phyloP scores from a whole-genome alignment of 345 rosid genomes.

The Populus tremula region DNA sequence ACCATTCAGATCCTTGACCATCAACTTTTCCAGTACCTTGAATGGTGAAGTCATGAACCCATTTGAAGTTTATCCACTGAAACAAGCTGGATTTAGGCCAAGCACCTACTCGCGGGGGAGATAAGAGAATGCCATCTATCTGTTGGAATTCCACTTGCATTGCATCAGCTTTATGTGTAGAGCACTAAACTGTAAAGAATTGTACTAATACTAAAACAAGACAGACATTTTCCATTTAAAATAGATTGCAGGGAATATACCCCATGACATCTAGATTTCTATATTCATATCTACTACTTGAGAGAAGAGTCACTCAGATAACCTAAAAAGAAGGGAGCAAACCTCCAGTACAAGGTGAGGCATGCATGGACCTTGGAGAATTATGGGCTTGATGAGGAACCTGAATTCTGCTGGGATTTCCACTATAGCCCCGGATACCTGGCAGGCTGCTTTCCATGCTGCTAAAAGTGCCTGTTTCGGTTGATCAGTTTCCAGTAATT shows the following conservation, averaged over 20 bases:
- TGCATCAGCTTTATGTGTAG: constrained; percentile 18
- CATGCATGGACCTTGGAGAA: constrained; percentile 67
- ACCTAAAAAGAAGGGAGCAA: constrained; percentile 18
- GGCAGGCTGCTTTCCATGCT: constrained; percentile 69
- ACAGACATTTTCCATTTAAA: not conserved
- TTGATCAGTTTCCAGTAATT: not conserved
- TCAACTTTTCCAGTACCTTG: constrained; percentile 72
- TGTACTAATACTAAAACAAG: not conserved
- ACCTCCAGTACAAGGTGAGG: constrained; percentile 60
- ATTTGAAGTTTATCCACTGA: constrained; percentile 88
- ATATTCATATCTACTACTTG: not conserved
- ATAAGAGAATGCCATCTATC: constrained; percentile 70
- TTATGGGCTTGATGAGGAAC: constrained; percentile 48
- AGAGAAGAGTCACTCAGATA: not conserved
- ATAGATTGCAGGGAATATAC: constrained; percentile 1
- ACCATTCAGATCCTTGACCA: constrained; percentile 83
- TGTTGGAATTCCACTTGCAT: constrained; percentile 32
- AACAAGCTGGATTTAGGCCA: constrained; percentile 69
- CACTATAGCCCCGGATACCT: constrained; percentile 39
- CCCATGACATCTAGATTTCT: not conserved
- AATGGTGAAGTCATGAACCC: constrained; percentile 64
- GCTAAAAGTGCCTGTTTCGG: constrained; percentile 40
- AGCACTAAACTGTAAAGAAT: not conserved
- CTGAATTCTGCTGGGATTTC: constrained; percentile 46
- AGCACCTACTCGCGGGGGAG: constrained; percentile 57